These are phyloP conservation scores for Dothideomycetes sp. DNA, from an alignment of 2,329 filamentous ascomycete genomes.

Conservation along the genomic window DNA sequence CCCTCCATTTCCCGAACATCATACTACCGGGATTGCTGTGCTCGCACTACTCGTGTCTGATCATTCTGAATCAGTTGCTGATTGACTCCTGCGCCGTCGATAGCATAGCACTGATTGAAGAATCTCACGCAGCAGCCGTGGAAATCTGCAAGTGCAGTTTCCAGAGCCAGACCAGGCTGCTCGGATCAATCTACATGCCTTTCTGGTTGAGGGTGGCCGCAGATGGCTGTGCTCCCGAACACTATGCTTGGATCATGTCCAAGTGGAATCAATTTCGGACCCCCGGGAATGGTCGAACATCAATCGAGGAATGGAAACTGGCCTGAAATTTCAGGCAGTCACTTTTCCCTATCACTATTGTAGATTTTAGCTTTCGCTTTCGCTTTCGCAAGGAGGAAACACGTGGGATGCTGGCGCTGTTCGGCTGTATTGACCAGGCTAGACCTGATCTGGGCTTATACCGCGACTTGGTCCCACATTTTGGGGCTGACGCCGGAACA, in stretches of 20 bases:
- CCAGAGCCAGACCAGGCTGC: background rate
- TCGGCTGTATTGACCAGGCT: too few relatives aligned
- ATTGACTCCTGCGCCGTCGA: slow-evolving; percentile 3
- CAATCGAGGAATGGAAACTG: too few relatives aligned
- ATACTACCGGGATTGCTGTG: slow-evolving; percentile 6
- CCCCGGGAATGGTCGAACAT: background rate
- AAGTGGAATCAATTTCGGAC: background rate
- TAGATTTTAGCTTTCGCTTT: too few relatives aligned
- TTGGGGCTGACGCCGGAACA: too few relatives aligned
- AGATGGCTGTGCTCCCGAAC: background rate
- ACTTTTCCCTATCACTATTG: too few relatives aligned
- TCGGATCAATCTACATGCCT: slow-evolving; percentile 5
- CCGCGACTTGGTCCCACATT: too few relatives aligned
- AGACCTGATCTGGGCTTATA: too few relatives aligned
- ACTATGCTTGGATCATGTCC: background rate
- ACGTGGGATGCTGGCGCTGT: too few relatives aligned
- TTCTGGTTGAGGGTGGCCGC: slow-evolving; percentile 2
- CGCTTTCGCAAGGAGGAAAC: too few relatives aligned
- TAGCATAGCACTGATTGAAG: background rate
- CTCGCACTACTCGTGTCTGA: slow-evolving; percentile 3
- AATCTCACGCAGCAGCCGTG: background rate
- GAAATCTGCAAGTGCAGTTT: slow-evolving; percentile 3
- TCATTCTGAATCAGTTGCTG: slow-evolving; percentile 3
- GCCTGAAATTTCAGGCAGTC: too few relatives aligned
- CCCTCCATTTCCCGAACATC: slow-evolving; percentile 3